Base-by-base conservation (phyloP, 2,329 filamentous ascomycete species). In the Fusarium pseudograminearum region DNA sequence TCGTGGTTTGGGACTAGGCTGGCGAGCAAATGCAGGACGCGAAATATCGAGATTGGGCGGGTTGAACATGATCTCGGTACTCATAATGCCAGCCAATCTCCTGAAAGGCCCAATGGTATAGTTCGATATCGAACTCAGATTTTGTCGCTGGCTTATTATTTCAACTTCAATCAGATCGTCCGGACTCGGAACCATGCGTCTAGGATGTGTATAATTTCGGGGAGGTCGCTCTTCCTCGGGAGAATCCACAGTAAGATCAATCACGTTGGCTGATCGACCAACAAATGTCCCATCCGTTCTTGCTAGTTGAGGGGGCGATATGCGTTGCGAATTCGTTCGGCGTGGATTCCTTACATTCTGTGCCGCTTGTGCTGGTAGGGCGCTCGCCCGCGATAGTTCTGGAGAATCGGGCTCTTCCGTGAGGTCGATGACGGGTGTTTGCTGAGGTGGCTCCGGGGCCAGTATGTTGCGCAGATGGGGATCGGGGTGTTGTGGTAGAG, bases 191-290 rank as follows among this genome's bases (percentile, higher is more conserved):
- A 61, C 57, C 24, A 52, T 38, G 28, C 57, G 65, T 20, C 52
- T 31, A 20, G 54, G 58, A 26, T 63, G 41, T 65, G 74, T 24
- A 57, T 73, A 38, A 60, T 69, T 36, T 45, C 61, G 67, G 52
- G 24, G 20, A 15, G 61, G 61, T 16, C 66, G 67, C n/a, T 80
- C 79, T 34, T 77, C 76, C 24, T 79, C 76, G 18, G 80, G 78
- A 9, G 79, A 80, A 61, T 87, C 85, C 28, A 77, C 78, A 4
- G 86, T 88, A 12, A 88, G 80, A 71, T 88, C 86, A 55, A 88
- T 87, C 30, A 87, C 76, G 52, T 74, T 78, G 3, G 76, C 46
- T 7, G 70, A 57, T 5, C 75, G 76, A 7, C 74, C 77, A 15
- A 83, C 73, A 36, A 82, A 76, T 54, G 80, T 84, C 62, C 81